phyloP scores from a whole-genome alignment of 305 asterid species.

The Solanum hybrid region DNA sequence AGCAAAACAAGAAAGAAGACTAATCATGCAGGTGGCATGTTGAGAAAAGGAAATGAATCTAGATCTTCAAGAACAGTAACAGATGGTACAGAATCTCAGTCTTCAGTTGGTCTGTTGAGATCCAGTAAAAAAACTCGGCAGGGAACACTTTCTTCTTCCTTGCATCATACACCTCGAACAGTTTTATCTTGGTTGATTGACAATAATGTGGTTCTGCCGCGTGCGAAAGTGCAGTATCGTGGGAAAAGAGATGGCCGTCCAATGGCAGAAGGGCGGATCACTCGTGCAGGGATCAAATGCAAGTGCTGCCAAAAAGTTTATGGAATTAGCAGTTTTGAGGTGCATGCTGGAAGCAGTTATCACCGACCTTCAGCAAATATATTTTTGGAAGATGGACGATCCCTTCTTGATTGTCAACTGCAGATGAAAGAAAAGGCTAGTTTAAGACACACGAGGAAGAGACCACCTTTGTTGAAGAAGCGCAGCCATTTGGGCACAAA shows the following conservation, averaged over 20 bases:
- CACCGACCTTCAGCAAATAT: constrained; percentile 44
- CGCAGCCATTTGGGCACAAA: constrained; percentile 12
- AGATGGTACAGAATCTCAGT: constrained; percentile 20
- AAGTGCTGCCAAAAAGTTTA: constrained; percentile 41
- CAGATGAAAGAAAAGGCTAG: constrained; percentile 25
- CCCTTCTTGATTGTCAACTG: constrained; percentile 45
- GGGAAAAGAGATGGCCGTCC: constrained; percentile 11
- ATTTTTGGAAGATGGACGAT: constrained; percentile 50
- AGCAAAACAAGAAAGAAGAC: constrained; percentile 23
- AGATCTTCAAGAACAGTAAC: constrained; percentile 12
- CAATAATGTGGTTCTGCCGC: constrained; percentile 42
- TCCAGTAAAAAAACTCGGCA: constrained; percentile 43
- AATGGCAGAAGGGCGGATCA: constrained; percentile 49
- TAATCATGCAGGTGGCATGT: constrained; percentile 13
- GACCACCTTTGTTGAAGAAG: constrained; percentile 19
- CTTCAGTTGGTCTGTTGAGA: constrained; percentile 23
- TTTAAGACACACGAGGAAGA: constrained; percentile 16
- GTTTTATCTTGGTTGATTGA: constrained; percentile 68
- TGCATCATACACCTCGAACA: constrained; percentile 43
- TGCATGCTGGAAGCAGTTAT: constrained; percentile 47
- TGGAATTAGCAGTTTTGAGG: constrained; percentile 41
- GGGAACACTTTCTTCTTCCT: constrained; percentile 31
- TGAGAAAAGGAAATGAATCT: constrained; percentile 26
- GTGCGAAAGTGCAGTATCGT: constrained; percentile 51
- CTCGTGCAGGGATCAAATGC: constrained; percentile 75